Percentiles rank a stretch among this genome's conserved stretches.
phyloP scores from a whole-genome alignment of 371 early-diverging fungal genomes.

The Caulochytrium protostelioides region DNA sequence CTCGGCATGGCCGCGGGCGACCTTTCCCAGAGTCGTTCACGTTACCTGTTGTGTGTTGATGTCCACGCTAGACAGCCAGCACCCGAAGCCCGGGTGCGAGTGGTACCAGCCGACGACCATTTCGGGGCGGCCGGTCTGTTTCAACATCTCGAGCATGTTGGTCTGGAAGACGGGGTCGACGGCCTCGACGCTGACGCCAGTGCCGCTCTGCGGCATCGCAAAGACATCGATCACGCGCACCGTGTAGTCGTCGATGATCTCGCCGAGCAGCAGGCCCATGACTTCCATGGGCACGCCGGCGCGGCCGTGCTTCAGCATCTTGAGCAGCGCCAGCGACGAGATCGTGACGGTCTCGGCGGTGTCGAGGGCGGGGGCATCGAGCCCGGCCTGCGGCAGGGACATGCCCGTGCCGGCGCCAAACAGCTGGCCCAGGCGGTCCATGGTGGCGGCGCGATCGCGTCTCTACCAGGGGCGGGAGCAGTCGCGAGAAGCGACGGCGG shows the following conservation, averaged over 20 bases:
- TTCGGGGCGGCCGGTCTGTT: constrained; percentile 97
- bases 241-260: constrained; percentile 99
- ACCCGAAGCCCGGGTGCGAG: constrained; percentile 99
- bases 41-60: constrained; percentile 97
- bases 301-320: constrained; percentile 65
- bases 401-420: too few relatives aligned
- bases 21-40: too few relatives aligned
- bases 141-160: constrained; percentile 99
- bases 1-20: too few relatives aligned
- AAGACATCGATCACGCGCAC: constrained; percentile 99
- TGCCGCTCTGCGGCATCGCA: constrained; percentile 99
- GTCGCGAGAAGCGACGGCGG: too few relatives aligned
- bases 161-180: constrained; percentile 99
- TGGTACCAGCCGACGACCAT: constrained; percentile 99
- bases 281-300: constrained; percentile 99
- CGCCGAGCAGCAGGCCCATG: constrained; percentile 99
- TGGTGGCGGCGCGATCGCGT: too few relatives aligned
- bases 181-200: constrained; percentile 98
- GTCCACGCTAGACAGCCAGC: constrained; percentile 99
- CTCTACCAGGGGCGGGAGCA: too few relatives aligned
- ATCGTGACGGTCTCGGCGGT: constrained; percentile 98
- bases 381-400: too few relatives aligned
- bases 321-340: constrained; percentile 94
- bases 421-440: too few relatives aligned
- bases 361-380: constrained; percentile 77